phyloP scores from a whole-genome alignment of 2,329 filamentous ascomycete species.

The Hypocrella siamensis region DNA sequence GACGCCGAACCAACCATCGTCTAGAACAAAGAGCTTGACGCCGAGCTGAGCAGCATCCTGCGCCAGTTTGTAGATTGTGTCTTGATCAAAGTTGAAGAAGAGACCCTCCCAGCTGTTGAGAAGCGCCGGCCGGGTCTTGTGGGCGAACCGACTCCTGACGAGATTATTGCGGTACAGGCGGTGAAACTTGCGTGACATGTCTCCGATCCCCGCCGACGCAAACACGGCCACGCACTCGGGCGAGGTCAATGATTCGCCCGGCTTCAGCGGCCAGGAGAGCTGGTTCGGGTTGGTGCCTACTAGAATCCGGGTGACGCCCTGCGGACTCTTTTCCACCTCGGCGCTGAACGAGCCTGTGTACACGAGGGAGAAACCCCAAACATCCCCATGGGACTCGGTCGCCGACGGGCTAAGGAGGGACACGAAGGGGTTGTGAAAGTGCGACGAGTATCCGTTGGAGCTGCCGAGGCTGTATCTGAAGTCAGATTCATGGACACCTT shows the following conservation, averaged over 20 bases:
- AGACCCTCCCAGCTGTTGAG: conserved; percentile 54
- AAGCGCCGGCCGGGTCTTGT: conserved; percentile 33
- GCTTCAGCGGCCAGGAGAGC: conserved; percentile 38
- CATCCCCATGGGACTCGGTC: conserved; percentile 44
- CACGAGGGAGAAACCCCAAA: conserved; percentile 49
- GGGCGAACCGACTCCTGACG: conserved; percentile 38
- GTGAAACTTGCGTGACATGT: conserved; percentile 46
- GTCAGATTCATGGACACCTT: neutral
- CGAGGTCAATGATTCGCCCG: conserved; percentile 40
- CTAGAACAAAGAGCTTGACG: conserved; percentile 45
- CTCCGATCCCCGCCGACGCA: conserved; percentile 40
- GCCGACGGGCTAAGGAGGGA: conserved; percentile 37
- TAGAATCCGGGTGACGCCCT: conserved; percentile 42
- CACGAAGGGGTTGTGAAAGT: conserved; percentile 49
- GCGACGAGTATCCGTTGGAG: conserved; percentile 44
- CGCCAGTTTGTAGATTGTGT: conserved; percentile 37
- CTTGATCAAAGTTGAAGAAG: conserved; percentile 40
- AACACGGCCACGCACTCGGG: conserved; percentile 49
- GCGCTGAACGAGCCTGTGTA: conserved; percentile 48
- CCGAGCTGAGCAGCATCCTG: conserved; percentile 41
- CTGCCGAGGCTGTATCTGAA: conserved; percentile 35
- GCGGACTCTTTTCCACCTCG: conserved; percentile 44
- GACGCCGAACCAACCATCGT: conserved; percentile 51
- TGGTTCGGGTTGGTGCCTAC: conserved; percentile 46
- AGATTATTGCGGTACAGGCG: conserved; percentile 45